Conservation (phyloP, 495 filamentous ascomycete genomes). For the Aspergillus affinis region DNA sequence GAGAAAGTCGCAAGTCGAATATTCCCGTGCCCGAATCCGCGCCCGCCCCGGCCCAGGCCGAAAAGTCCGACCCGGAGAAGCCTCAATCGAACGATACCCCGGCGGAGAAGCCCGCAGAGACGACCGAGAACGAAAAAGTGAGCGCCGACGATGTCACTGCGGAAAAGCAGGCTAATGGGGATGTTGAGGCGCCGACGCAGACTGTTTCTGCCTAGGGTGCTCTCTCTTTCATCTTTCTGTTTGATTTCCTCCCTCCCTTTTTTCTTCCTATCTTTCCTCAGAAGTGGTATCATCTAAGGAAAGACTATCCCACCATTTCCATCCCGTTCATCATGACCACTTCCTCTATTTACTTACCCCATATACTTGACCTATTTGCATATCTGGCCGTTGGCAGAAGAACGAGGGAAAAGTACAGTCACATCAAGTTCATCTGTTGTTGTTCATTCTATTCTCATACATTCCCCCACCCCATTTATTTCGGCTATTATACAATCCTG, state of each 20-base stretch:
- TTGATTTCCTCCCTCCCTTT: not conserved
- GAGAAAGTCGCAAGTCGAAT: constrained; percentile 34
- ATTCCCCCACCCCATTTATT: not conserved
- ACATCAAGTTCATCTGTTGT: not conserved
- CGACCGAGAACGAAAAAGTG: constrained; percentile 7
- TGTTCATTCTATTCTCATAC: not conserved
- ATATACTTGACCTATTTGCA: not conserved
- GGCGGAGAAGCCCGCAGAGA: not conserved
- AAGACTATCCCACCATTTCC: not conserved
- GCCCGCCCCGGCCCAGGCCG: not conserved
- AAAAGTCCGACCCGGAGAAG: not conserved
- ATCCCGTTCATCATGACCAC: not conserved
- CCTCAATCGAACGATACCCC: not conserved
- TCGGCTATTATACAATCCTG: not conserved
- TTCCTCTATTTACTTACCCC: not conserved
- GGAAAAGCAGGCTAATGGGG: constrained; percentile 7
- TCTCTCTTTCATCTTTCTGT: not conserved
- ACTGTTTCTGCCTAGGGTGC: not conserved
- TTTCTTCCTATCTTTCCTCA: not conserved
- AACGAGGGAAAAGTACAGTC: not conserved
- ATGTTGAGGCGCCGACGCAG: not conserved
- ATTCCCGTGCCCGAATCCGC: constrained; percentile 26
- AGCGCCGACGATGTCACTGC: not conserved
- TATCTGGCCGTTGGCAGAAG: not conserved
- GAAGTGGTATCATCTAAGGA: not conserved